These are phyloP conservation scores for Trichoderma orchidacearum DNA, from an alignment of 495 filamentous ascomycete genomes.

Conservation along the genomic window DNA sequence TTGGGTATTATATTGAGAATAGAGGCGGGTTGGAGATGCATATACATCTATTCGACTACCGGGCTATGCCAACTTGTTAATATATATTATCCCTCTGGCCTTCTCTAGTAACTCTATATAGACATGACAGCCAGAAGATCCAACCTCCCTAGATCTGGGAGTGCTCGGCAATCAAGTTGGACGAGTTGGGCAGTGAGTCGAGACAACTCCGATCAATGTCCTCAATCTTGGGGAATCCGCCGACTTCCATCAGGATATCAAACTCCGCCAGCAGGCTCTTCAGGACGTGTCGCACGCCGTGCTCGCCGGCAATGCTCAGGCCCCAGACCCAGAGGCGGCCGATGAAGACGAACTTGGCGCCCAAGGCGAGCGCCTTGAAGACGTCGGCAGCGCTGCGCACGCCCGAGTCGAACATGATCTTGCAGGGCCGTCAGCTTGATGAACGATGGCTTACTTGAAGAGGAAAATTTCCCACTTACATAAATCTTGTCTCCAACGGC, in stretches of 20 bases:
- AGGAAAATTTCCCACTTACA: neutral
- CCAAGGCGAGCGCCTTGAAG: constrained; percentile 9
- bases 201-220: constrained; percentile 35
- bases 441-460: neutral
- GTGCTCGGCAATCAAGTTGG: neutral
- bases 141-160: neutral
- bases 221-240: constrained; percentile 40
- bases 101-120: no score
- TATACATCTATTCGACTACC: no score
- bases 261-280: constrained; percentile 52
- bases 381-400: constrained; percentile 43
- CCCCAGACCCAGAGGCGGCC: constrained; percentile 52
- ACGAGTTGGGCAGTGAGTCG: constrained; percentile 14
- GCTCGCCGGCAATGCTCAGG: constrained; percentile 43
- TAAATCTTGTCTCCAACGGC: constrained; percentile 13
- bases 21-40: no score
- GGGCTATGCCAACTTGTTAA: no score
- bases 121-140: neutral
- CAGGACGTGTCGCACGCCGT: constrained; percentile 50
- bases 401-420: constrained; percentile 46
- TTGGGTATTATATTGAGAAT: no score
- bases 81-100: no score
- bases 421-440: constrained; percentile 29
- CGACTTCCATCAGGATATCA: constrained; percentile 52
- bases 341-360: constrained; percentile 51